Percentiles rank a stretch among this genome's conserved stretches.
These are phyloP conservation scores for Colletotrichum sp. DNA, from an alignment of 2,329 filamentous ascomycete genomes.

Conservation along the genomic window DNA sequence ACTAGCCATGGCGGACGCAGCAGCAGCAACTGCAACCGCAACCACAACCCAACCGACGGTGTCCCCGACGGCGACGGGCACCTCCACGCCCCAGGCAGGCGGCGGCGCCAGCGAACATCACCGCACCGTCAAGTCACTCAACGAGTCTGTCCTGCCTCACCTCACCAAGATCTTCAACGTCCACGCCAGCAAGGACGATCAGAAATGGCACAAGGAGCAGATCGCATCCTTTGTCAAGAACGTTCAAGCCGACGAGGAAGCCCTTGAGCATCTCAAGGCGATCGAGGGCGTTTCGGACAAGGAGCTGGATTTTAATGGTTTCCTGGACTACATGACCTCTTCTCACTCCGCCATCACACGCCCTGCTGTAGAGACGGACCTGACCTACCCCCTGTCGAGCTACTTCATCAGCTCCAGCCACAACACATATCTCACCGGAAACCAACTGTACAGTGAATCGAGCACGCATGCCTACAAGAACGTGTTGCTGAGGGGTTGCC, in stretches of 20 bases:
- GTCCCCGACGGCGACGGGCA: background rate
- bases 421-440: constrained; percentile 91
- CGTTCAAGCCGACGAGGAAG: constrained; percentile 44
- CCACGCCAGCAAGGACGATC: constrained; percentile 43
- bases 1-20: constrained; percentile 5
- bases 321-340: constrained; percentile 63
- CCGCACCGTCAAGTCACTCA: constrained; percentile 45
- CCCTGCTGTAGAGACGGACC: constrained; percentile 48
- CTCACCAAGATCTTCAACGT: constrained; percentile 51
- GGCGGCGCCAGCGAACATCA: constrained; percentile 50
- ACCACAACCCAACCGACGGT: background rate
- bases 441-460: constrained; percentile 85
- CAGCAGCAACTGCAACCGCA: background rate
- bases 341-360: constrained; percentile 46
- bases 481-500: constrained; percentile 81
- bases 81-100: constrained; percentile 41
- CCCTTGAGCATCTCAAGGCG: background rate
- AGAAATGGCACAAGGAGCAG: constrained; percentile 50
- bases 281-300: constrained; percentile 31
- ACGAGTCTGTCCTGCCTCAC: constrained; percentile 42
- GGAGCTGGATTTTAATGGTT: constrained; percentile 50
- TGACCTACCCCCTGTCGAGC: constrained; percentile 82
- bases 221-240: constrained; percentile 50
- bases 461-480: constrained; percentile 89
- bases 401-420: constrained; percentile 96